A percentile compares a stretch with the other conserved stretches of the same genome.
phyloP scores from a whole-genome alignment of 352 stramenopile genomes.

The Globisporangium apiculatum region DNA sequence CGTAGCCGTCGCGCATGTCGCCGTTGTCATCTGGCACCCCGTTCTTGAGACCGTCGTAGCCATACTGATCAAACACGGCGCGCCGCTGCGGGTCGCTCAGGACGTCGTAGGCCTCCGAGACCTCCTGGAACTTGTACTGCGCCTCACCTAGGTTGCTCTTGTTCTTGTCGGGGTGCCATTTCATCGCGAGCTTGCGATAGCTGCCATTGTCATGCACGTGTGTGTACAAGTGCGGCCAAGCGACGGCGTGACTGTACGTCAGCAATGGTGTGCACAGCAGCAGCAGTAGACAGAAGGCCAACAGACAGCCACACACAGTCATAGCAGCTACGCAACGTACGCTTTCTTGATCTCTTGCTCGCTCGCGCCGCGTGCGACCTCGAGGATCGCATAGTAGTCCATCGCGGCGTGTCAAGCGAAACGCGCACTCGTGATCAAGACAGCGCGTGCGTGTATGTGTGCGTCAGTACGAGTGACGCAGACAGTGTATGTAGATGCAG shows the following conservation, averaged over 20 bases:
- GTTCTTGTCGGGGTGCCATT: constrained; percentile 96
- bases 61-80: constrained; percentile 91
- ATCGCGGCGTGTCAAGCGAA: constrained; percentile 17
- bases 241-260: no score
- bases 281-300: not conserved
- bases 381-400: constrained; percentile 91
- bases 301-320: not conserved
- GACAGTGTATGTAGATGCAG: no score
- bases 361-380: constrained; percentile 66
- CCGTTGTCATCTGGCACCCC: constrained; percentile 77
- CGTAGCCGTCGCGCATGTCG: constrained; percentile 76
- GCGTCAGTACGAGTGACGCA: no score
- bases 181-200: constrained; percentile 92
- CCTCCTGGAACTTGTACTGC: constrained; percentile 92
- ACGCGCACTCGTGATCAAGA: no score
- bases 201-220: constrained; percentile 13
- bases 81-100: constrained; percentile 89
- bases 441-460: not conserved
- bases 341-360: constrained; percentile 93
- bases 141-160: constrained; percentile 76
- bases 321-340: constrained; percentile 9
- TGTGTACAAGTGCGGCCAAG: not conserved
- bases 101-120: constrained; percentile 93
- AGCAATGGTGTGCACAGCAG: no score
- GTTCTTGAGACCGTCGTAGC: constrained; percentile 91